Evolutionary conservation across 2,329 filamentous ascomycete genomes (phyloP).

Genomic region (Paradendryphiella salina): DNA sequence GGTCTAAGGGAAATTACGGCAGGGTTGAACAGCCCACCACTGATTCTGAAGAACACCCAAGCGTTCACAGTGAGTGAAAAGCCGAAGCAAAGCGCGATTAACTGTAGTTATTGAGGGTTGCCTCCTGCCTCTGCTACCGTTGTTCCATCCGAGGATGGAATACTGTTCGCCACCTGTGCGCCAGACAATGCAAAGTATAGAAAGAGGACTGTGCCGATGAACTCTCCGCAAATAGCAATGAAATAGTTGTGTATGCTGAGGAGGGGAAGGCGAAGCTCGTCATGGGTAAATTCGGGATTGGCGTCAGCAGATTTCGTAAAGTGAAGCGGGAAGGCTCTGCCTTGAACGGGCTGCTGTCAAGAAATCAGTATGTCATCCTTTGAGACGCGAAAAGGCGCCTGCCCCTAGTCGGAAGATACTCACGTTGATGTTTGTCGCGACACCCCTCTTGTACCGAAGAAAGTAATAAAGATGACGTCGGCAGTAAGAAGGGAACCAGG

Average conservation of each 20-base stretch:
- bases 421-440: no score
- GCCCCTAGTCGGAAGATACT: no score
- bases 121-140: slow-evolving; percentile 28
- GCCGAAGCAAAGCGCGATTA: slow-evolving; percentile 47
- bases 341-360: slow-evolving; percentile 16
- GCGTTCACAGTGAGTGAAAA: slow-evolving; percentile 50
- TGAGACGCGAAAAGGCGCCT: no score
- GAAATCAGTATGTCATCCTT: no score
- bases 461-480: no score
- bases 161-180: slow-evolving; percentile 47
- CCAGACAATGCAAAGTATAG: slow-evolving; percentile 48
- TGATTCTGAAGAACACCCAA: slow-evolving; percentile 40
- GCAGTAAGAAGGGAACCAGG: no score
- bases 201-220: slow-evolving; percentile 48
- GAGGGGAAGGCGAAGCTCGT: slow-evolving; percentile 16
- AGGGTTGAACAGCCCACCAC: slow-evolving; percentile 33
- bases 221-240: slow-evolving; percentile 41
- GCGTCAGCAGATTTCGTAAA: slow-evolving; percentile 21
- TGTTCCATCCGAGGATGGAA: slow-evolving; percentile 23
- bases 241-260: slow-evolving; percentile 21
- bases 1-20: slow-evolving; percentile 10
- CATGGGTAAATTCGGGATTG: slow-evolving; percentile 11
- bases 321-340: slow-evolving; percentile 19
- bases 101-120: slow-evolving; percentile 46
- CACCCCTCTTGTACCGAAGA: no score